Base-by-base conservation (phyloP, 116 monocot genomes). In the Iris pallida region DNA sequence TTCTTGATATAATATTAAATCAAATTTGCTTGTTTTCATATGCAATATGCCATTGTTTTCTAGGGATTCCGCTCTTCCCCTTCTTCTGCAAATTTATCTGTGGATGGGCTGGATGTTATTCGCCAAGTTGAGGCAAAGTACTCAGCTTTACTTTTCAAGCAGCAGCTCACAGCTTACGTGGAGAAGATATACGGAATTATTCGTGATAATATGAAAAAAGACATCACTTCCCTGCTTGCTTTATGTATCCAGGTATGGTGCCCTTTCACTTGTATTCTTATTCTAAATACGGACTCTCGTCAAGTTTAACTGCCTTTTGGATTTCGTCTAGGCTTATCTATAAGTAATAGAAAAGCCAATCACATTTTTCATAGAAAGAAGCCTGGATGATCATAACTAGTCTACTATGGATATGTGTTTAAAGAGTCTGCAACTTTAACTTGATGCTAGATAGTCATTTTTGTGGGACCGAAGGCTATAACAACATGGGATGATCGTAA, bases 141-240 rank as follows among this genome's bases (percentile, higher is more conserved):
- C 64, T 86, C 90, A 20, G 90, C 90, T 49, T 79, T 86, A 71
- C 87, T 90, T 66, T 90, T 90, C 59, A 90, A 90, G 69, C 90
- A 90, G 74, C 90, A 90, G 56, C 81, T 90, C 62, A 86, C 90
- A 11, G 90, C 84, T 60, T 86, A 74, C 53, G 73, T 90, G 15
- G 90, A 90, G 71, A 90, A 90, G 73, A 86, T 90, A 61, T 90
- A 86, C 77, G 90, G 90, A 70, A 84, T 90, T 76, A 77, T 90
- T 61, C 55, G 86, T 42, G 90, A 90, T 57, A 90, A 90, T 70
- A 46, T 86, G 60, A 90, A 90, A 56, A 86, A 84, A 62, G 90
- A 84, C 45, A 78, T 90, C 10, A 75, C 90, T 53, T 74, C 83
- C 45, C 71, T 90, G 65, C 80, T 90, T 68, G 68, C 75, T 9